Evolutionary conservation across 257 asterid species (phyloP), one percentile per base, ranked within the genome.

Genomic region (Plantago elongata): DNA sequence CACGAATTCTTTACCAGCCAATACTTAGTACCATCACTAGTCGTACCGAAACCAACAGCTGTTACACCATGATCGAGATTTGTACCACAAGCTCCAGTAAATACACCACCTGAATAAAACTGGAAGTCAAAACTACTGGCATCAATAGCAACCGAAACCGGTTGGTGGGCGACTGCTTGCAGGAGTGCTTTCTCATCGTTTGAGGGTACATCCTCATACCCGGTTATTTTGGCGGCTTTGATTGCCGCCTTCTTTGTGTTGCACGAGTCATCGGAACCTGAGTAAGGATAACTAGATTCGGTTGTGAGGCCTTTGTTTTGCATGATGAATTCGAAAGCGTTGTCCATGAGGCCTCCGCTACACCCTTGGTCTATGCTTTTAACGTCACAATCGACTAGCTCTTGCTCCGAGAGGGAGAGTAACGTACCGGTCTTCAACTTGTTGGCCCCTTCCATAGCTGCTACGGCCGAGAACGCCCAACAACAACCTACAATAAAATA

Each of bases 1-100:
- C 80, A 76, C 0, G 82, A 79, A 18, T 79, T 79, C 68, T 73
- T 75, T 0, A 75, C 63, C 3, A 75, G 10, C 81, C 86, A 78
- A 62, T 78, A 78, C 11, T 75, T 70, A 5, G 70, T 52, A 3
- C 79, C 81, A 57, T 70, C 79, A 5, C 17, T 47, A 2, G 75
- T 45, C 1, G 69, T 61, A 0, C 81, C 86, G 37, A 72, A 77
- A 8, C 86, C 84, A 9, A 72, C 76, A 1, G 64, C 70, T 3
- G 81, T 51, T 11, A 75, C 79, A 2, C 72, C 86, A 9, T 81
- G 86, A 72, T 78, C 75, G 9, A 75, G 75, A 29, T 30, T 17
- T 11, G 78, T 75, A 17, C 77, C 73, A 11, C 84, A 78, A 4
- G 40, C 54, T 5, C 79, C 77, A 9, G 60, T 62, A n/a, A 70